Evolutionary conservation across 108 stramenopile genomes (phyloP).

Genomic region (Cylindrotheca fusiformis): DNA sequence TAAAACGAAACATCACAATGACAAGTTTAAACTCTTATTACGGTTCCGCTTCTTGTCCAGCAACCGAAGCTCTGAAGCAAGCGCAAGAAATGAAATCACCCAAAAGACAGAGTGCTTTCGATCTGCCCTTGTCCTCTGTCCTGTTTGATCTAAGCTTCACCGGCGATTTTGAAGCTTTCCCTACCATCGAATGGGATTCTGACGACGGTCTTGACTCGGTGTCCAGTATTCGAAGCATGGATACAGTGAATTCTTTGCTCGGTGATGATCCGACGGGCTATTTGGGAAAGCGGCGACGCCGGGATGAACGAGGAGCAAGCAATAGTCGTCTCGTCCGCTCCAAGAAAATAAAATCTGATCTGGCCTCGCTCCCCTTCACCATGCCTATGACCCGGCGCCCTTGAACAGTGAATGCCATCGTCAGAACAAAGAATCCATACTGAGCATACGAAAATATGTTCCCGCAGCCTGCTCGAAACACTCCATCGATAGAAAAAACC

Average conservation of each 20-base stretch:
- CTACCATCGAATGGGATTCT: slow-evolving; percentile 26
- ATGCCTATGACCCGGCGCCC: background rate
- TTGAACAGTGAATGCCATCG: too few relatives aligned
- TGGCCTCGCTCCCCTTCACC: slow-evolving; percentile 24
- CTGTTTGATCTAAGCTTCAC: slow-evolving; percentile 17
- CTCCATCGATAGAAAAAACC: too few relatives aligned
- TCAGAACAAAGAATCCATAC: too few relatives aligned
- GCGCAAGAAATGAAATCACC: slow-evolving; percentile 12
- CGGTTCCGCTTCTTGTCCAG: too few relatives aligned
- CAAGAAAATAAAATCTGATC: slow-evolving; percentile 32
- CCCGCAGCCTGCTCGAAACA: too few relatives aligned
- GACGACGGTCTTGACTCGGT: slow-evolving; percentile 13
- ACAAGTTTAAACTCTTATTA: background rate
- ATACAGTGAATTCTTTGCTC: slow-evolving; percentile 15
- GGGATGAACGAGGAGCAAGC: background rate
- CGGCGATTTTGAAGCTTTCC: slow-evolving; percentile 18
- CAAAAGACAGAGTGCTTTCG: background rate
- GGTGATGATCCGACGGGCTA: background rate
- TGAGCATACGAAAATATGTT: background rate
- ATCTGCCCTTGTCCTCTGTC: slow-evolving; percentile 4
- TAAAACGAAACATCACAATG: background rate
- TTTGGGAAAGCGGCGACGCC: slow-evolving; percentile 22
- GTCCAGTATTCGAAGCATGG: slow-evolving; percentile 24
- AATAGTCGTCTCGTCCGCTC: slow-evolving; percentile 24
- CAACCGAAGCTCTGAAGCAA: slow-evolving; percentile 27